Base-by-base conservation (phyloP, 495 filamentous ascomycete genomes). In the Aspergillus ellipticus region DNA sequence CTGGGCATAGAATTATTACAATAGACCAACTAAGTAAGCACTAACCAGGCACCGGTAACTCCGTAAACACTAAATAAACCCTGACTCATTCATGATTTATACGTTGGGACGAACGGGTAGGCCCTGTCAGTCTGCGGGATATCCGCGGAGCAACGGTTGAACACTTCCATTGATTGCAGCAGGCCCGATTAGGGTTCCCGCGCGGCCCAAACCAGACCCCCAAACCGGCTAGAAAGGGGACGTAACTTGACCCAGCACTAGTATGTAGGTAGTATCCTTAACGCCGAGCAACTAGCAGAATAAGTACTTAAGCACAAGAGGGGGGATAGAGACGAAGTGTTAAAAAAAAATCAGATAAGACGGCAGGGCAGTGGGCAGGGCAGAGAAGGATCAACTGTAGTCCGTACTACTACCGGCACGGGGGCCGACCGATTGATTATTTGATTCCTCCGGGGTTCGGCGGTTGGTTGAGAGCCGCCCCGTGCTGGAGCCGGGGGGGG, bases 371-470 rank as follows among this genome's bases (percentile, higher is more conserved):
- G n/a, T 10, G 42, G 8, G 35, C 35, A 39, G 35, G 35, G 35
- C 35, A 39, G 35, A n/a, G 24, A 39, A 39, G 35, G 35, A 39
- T 39, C 35, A n/a, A 15, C 6, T 10, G 13, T 35, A 10, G 13
- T 35, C 33, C 7, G 24, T 28, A 35, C 5, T 39, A 13, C 5
- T 8, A 13, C 5, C 9, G 35, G 13, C 35, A 8, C 4, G 11
- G 35, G 35, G 3, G 35, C 6, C 35, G 13, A 13, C 35, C 11
- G 20, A 29, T 33, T 20, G 31, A 20, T 13, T n/a, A n/a, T n/a
- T n/a, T 11, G 31, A 48, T 57, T 54, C 54, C 59, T 61, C 59
- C 59, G 59, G 37, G 54, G 54, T 61, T 61, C 59, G 59, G 59
- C 54, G 51, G 50, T 61, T 61, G 29, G 29, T 17, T 17, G 6